Base-by-base conservation (phyloP, 257 asterid genomes). In the Nicotiana benthamiana region DNA sequence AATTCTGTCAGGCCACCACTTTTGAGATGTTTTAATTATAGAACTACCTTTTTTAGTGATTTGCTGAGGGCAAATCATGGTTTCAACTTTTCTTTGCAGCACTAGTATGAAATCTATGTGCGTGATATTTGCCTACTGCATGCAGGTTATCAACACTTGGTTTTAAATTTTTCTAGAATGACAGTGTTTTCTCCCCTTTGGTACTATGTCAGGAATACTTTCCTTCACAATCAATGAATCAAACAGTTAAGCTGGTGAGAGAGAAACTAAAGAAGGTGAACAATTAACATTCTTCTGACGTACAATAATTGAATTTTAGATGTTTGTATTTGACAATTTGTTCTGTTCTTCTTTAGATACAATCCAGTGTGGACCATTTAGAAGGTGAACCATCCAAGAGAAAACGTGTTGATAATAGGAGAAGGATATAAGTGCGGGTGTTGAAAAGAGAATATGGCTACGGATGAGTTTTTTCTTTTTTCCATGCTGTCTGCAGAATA, bases 221-320 rank as follows among this genome's bases (percentile, higher is more conserved):
- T 75, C 88, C 95, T 3, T 87, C 91, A 10, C 82, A 89, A 72
- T 95, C 98, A 63, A 93, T 93, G 98, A 95, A 95, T 79, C 90
- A 82, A 85, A 95, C 97, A 1, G 97, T 92, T 79, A 86, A 86
- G 53, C 80, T 90, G 81, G 97, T 94, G 83, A 87, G 97, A 82
- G 96, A 91, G 84, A 94, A 92, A 85, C 88, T 94, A 59, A 86
- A 91, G 77, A 87, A 92, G 97, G 97, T 90, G 66, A 83, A 59
- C 75, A 61, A 79, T 75, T 59, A 59, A 40, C 59, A 15, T 13
- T 7, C 61, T 48, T 74, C 8, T 15, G 78, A 74, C 26, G 59
- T 75, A 60, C 15, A 13, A 34, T 17, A 2, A 8, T 4, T 66
- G 27, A 20, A 12, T 70, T 67, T 79, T 15, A 2, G 36, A 60